Percentiles rank a stretch among this genome's conserved stretches.
Evolutionary conservation across 2,329 filamentous ascomycete species (phyloP).

Genomic region (Xylariaceae sp.): DNA sequence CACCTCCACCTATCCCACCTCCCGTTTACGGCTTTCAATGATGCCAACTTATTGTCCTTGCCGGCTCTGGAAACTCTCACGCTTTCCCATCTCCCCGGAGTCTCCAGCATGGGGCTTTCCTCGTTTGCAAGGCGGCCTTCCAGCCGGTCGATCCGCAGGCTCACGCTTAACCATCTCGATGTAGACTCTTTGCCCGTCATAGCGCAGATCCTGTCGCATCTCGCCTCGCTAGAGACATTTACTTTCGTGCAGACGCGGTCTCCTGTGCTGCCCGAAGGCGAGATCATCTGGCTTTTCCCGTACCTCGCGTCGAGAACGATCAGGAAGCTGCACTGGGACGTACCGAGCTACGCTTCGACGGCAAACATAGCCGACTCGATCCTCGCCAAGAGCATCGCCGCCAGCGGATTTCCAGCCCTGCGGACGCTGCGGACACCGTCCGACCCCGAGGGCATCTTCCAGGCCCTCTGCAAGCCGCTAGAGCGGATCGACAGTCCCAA

Average conservation of each 20-base stretch:
- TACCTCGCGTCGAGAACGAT: constrained; percentile 54
- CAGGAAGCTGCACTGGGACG: constrained; percentile 57
- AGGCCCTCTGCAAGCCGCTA: constrained; percentile 60
- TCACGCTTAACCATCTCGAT: constrained; percentile 52
- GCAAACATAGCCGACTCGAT: constrained; percentile 52
- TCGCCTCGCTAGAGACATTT: constrained; percentile 44
- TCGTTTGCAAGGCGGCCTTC: constrained; percentile 47
- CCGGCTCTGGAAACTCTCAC: constrained; percentile 51
- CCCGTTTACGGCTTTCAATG: constrained; percentile 51
- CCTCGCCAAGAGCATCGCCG: constrained; percentile 49
- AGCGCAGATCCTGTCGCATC: constrained; percentile 53
- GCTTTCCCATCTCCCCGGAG: constrained; percentile 49
- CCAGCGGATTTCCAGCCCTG: constrained; percentile 62
- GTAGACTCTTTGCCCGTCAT: constrained; percentile 52
- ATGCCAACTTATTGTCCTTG: constrained; percentile 48
- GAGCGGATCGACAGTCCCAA: constrained; percentile 47
- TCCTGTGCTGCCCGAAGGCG: constrained; percentile 49
- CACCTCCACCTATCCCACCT: constrained; percentile 56
- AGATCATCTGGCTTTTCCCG: constrained; percentile 58
- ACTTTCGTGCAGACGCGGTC: constrained; percentile 50
- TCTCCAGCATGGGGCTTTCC: constrained; percentile 52
- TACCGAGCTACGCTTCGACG: constrained; percentile 44
- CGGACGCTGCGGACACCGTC: constrained; percentile 56
- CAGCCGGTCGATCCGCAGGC: constrained; percentile 40
- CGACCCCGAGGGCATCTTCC: constrained; percentile 64